Base-by-base conservation (phyloP, 352 stramenopile genomes). In the Phytophthora sp. region DNA sequence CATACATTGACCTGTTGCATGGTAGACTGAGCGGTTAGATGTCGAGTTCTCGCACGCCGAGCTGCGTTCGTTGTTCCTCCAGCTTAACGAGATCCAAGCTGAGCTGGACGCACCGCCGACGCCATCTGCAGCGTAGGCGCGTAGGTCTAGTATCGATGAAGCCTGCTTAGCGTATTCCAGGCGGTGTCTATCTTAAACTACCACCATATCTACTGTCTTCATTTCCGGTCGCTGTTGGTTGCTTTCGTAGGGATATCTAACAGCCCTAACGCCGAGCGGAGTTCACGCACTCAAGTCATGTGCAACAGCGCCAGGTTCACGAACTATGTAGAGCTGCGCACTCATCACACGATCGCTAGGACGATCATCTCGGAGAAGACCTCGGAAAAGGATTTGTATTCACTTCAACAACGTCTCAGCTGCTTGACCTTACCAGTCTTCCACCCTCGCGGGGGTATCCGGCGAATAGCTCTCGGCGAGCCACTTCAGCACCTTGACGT, bases 51-150 rank as follows among this genome's bases (percentile, higher is more conserved):
- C 74, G 9, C 82, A 92, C 43, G 60, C 57, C 18, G 74, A 89
- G 35, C 60, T 90, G 13, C 74, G 69, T 21, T 54, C 45, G 12
- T 54, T 92, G 46, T 89, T 92, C 55, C 42, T 77, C 10, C 69
- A 92, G 57, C 80, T 92, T 27, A 89, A 92, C 51, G 62, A 66
- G 5, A 72, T 88, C 24, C 82, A 92, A 60, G 50, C 45, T 17
- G 66, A 81, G 41, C 48, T 92, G 10, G 82, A 92, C 31, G 30
- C 32, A 7, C 21, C 35, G 6, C 13, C 37, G 37, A 43, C 63
- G 21, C 28, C 59, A 32, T 52, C 55, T n/a, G 42, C 50, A 49
- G 41, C 62, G 26, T 71, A 71, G 54, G 39, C 32, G 41, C 62
- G 26, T 71, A 71, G 54, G 39, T 41, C 11, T 42, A 42, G n/a